Base-by-base conservation (phyloP, 2,329 filamentous ascomycete species). In the Pseudogymnoascus sp. region DNA sequence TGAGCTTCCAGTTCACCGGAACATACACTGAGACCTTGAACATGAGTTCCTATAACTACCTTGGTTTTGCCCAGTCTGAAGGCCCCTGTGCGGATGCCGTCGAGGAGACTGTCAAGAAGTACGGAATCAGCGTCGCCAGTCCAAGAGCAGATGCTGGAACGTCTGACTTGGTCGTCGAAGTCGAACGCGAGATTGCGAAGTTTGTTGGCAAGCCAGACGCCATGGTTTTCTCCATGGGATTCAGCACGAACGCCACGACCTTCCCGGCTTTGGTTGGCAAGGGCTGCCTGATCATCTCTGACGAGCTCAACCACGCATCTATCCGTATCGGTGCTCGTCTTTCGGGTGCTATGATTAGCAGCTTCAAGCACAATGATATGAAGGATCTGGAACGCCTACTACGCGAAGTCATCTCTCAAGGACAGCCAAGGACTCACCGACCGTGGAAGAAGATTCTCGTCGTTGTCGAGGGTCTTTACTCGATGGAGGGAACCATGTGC, bases 361-460 rank as follows among this genome's bases (percentile, higher is more conserved):
- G 93, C 73, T 99, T 97, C 83, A 96, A 92, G 81, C 95, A 99
- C 82, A 99, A 99, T 75, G 90, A 97, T 76, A 96, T 97, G 88
- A 79, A 77, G 28, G 88, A 96, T 70, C 82, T 99, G 17, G 95
- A 99, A 78, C 84, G 84, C 65, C 87, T 89, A 70, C 85, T 99
- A 6, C 89, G 95, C 44, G 93, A 97, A 74, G 89, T 87, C 68
- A 97, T 99, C 73, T 93, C 93, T 13, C 93, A 97, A 77, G 95
- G 95, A 50, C 95, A 99, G 74, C 95, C 95, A 62, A 89, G 95
- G 68, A 99, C 93, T n/a, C 95, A 99, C 76, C 89, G 95, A 31
- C 95, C 95, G 1, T 99, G 95, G 95, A 97, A 96, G 83, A 99
- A 97, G 85, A 97, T 99, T 65, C 77, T 99, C 61, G 90, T 99